Conservation (phyloP, 2,329 filamentous ascomycete species). For the Colletotrichum sp. region DNA sequence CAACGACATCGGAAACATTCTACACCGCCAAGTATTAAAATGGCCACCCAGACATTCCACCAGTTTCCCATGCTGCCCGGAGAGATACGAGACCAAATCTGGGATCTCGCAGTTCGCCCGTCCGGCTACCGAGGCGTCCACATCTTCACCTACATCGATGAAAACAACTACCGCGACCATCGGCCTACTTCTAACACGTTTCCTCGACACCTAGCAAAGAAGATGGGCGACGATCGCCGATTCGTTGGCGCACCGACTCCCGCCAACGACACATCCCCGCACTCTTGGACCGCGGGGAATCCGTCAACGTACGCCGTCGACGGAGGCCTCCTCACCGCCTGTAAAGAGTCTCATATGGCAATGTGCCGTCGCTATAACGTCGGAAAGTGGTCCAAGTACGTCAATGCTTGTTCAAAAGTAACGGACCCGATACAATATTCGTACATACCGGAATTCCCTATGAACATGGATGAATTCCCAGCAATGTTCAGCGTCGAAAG, state of each 20-base stretch:
- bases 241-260: neutral
- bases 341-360: neutral
- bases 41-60: neutral
- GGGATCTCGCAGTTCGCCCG: neutral
- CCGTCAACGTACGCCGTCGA: neutral
- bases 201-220: neutral
- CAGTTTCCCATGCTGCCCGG: neutral
- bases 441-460: rapidly evolving
- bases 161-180: rapidly evolving
- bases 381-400: neutral
- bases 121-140: neutral
- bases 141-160: neutral
- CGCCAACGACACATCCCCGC: neutral
- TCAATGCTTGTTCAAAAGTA: neutral
- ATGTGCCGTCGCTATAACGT: neutral
- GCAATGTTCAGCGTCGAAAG: neutral
- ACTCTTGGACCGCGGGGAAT: neutral
- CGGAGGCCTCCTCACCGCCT: neutral
- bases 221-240: neutral
- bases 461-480: rapidly evolving
- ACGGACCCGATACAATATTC: neutral
- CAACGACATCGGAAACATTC: neutral
- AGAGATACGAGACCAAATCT: neutral
- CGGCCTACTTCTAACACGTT: neutral
- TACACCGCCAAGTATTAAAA: neutral